Percentiles rank a stretch among this genome's conserved stretches.
phyloP scores from a whole-genome alignment of 2,329 filamentous ascomycete genomes.

The Akanthomyces muscarius region DNA sequence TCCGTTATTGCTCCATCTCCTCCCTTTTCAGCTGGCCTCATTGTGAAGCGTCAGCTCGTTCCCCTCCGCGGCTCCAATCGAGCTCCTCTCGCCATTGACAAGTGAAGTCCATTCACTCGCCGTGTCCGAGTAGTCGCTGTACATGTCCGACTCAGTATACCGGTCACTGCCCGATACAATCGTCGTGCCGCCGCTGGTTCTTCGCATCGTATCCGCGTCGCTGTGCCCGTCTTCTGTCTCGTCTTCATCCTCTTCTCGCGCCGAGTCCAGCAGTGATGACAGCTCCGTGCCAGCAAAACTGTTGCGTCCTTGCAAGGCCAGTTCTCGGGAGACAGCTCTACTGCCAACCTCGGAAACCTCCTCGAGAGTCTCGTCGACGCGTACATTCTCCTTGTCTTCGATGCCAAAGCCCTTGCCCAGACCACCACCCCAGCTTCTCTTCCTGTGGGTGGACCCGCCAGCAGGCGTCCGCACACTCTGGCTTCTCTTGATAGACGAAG shows the following conservation, averaged over 20 bases:
- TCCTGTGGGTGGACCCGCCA: constrained; percentile 48
- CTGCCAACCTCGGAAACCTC: constrained; percentile 38
- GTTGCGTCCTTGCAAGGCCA: constrained; percentile 20
- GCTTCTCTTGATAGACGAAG: constrained; percentile 66
- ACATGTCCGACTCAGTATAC: constrained; percentile 36
- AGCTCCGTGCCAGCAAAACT: constrained; percentile 27
- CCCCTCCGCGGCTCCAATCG: constrained; percentile 26
- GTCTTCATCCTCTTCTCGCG: constrained; percentile 24
- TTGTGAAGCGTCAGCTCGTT: constrained; percentile 36
- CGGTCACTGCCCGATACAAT: constrained; percentile 40
- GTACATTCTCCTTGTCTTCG: constrained; percentile 60
- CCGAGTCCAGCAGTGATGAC: constrained; percentile 21
- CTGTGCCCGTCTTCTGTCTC: constrained; percentile 32
- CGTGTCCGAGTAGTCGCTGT: constrained; percentile 38
- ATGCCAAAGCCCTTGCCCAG: constrained; percentile 47
- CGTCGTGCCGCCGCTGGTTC: constrained; percentile 46
- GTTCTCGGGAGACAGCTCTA: constrained; percentile 18
- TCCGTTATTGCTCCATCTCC: neutral
- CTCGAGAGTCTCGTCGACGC: constrained; percentile 60
- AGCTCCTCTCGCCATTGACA: constrained; percentile 29
- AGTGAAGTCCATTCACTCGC: constrained; percentile 49
- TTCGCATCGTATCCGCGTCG: constrained; percentile 48
- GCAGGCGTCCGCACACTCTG: constrained; percentile 68
- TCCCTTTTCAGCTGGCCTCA: constrained; percentile 21
- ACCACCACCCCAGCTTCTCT: constrained; percentile 64